Evolutionary conservation across 495 filamentous ascomycete genomes (phyloP), one percentile per base, ranked within the genome.

Genomic region (Tuber aestivum): DNA sequence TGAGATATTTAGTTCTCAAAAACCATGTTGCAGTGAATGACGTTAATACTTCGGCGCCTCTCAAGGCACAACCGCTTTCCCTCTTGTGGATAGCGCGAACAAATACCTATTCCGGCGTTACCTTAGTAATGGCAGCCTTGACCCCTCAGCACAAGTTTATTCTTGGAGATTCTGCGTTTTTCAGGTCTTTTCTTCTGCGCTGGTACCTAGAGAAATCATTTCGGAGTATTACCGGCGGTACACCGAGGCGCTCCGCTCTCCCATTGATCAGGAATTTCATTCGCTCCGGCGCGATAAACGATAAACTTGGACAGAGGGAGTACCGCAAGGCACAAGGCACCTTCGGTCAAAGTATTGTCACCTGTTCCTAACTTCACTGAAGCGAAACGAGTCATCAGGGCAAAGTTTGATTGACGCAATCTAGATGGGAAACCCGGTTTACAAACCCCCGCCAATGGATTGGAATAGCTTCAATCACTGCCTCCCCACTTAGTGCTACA

Each of bases 1-100:
- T 61, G 56, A 65, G 27, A 65, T 65, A 61, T 61, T 61, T 61
- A 61, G n/a, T 61, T 61, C 56, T 65, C 56, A 14, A 65, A 35
- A 65, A 65, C 27, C 27, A 14, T 18, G 20, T 35, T 8, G 27
- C 56, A 35, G 56, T 9, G 56, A 65, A 65, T 35, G 56, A 35
- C 56, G 32, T 65, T 35, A 35, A 35, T 18, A 65, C 56, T 18
- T 65, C 32, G 18, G 56, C 8, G 56, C 35, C 27, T 23, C 45
- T 65, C 56, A 18, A 18, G 56, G 14, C 56, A 65, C 56, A 65
- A 32, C 6, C 27, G 7, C 56, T 7, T 35, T 35, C 20, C 27
- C 56, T 65, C 56, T 35, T 65, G 56, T 8, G 56, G 56, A 65
- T 18, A 65, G 56, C 27, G 56, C 56, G 32, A 65, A 65, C 56